Percentiles rank a stretch among this genome's conserved stretches.
phyloP scores from a whole-genome alignment of 495 filamentous ascomycete genomes.

The Gamarada debralockiae region DNA sequence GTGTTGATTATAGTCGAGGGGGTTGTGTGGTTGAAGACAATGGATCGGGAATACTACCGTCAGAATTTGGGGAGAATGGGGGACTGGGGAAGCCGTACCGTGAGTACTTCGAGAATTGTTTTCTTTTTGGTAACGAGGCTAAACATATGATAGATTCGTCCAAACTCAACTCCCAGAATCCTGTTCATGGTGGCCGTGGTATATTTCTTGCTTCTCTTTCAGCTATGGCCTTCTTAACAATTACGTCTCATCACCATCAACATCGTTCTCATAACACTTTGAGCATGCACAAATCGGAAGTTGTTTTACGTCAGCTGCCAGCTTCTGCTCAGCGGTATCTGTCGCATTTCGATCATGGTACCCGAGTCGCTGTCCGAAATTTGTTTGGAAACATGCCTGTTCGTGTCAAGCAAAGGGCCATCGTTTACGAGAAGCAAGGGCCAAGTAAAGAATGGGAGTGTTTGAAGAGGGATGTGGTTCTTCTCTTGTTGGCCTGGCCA shows the following conservation, averaged over 20 bases:
- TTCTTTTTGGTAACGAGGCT: background rate
- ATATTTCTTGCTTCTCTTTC: constrained; percentile 75
- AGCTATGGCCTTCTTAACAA: constrained; percentile 69
- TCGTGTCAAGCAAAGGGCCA: constrained; percentile 77
- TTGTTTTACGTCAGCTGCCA: constrained; percentile 64
- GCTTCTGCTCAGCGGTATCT: constrained; percentile 59
- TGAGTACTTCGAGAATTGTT: constrained; percentile 34
- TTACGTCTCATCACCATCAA: constrained; percentile 69
- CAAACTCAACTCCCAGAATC: constrained; percentile 47
- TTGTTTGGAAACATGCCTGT: constrained; percentile 96
- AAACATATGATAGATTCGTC: constrained; percentile 64
- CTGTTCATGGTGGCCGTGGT: constrained; percentile 65
- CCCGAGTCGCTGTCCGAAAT: constrained; percentile 74
- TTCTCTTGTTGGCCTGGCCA: constrained; percentile 65
- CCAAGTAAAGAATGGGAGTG: constrained; percentile 58
- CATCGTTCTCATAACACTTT: constrained; percentile 66
- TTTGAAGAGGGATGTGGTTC: constrained; percentile 54
- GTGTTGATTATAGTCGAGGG: constrained; percentile 72
- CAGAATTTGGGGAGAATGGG: constrained; percentile 66
- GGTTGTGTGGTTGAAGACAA: constrained; percentile 85
- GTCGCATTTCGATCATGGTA: constrained; percentile 60
- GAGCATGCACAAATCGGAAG: constrained; percentile 64
- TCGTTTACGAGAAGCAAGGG: constrained; percentile 36
- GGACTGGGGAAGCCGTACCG: constrained; percentile 73
- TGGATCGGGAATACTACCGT: constrained; percentile 71